phyloP scores from a whole-genome alignment of 192 early-diverging fungal species.

The Coemansia sp. region DNA sequence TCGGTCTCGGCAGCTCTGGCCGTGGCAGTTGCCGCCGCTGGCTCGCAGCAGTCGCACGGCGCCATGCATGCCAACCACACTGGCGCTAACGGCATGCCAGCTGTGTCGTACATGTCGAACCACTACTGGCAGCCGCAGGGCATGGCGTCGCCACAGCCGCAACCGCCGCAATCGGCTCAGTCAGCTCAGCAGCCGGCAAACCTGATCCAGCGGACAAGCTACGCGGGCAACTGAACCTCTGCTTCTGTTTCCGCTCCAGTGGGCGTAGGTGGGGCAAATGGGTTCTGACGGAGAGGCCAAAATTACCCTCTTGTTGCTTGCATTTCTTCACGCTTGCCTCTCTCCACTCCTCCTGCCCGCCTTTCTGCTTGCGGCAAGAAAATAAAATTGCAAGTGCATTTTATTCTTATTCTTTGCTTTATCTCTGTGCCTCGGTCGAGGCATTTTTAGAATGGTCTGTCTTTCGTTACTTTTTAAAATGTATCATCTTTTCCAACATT shows the following conservation, averaged over 20 bases:
- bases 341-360: neutral
- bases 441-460: conserved; percentile 11
- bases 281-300: neutral
- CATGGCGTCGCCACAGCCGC: conserved; percentile 37
- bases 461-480: conserved; percentile 7
- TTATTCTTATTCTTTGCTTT: conserved; percentile 10
- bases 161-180: conserved; percentile 20
- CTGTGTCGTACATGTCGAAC: conserved; percentile 42
- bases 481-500: conserved; percentile 9
- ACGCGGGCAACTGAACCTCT: conserved; percentile 18
- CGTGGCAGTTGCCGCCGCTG: conserved; percentile 32
- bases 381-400: conserved; percentile 17
- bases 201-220: conserved; percentile 45
- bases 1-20: conserved; percentile 36
- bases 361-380: conserved; percentile 4
- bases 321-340: neutral
- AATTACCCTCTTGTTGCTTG: neutral
- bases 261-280: neutral
- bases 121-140: conserved; percentile 39
- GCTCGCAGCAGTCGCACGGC: conserved; percentile 18
- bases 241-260: neutral
- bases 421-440: neutral
- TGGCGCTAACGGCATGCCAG: conserved; percentile 11
- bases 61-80: conserved; percentile 14
- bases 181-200: conserved; percentile 19